phyloP scores from a whole-genome alignment of 2,329 filamentous ascomycete species.

The Diaporthe citriasiana region DNA sequence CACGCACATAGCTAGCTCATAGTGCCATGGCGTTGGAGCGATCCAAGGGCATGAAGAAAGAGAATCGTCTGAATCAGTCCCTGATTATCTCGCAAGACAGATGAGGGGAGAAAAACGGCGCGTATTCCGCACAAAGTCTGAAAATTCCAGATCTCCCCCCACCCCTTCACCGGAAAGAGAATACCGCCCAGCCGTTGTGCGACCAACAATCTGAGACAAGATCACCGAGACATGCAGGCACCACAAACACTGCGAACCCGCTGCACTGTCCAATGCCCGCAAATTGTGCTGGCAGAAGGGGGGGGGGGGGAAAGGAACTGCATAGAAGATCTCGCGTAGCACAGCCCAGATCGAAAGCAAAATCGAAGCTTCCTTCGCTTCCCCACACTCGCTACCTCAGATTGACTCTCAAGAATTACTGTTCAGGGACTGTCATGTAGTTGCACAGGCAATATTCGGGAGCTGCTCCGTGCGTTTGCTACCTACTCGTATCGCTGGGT shows the following conservation, averaged over 20 bases:
- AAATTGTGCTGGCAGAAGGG: not conserved
- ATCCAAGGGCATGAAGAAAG: slow-evolving; percentile 6
- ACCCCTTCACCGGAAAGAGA: slow-evolving; percentile 36
- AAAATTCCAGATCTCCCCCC: not conserved
- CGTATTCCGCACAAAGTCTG: slow-evolving; percentile 29
- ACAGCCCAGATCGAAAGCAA: slow-evolving; percentile 28
- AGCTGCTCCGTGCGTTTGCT: not conserved
- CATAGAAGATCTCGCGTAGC: slow-evolving; percentile 27
- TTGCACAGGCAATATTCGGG: not conserved
- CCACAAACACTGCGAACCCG: slow-evolving; percentile 7
- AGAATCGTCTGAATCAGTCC: slow-evolving; percentile 20
- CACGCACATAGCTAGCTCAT: not conserved
- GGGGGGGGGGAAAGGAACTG: not conserved
- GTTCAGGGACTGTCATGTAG: not conserved
- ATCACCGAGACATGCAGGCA: slow-evolving; percentile 34
- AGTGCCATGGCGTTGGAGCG: not conserved
- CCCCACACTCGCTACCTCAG: not conserved
- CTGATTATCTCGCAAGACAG: slow-evolving; percentile 1
- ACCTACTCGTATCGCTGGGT: not conserved
- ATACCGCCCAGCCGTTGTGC: slow-evolving; percentile 35
- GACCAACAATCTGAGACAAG: slow-evolving; percentile 29
- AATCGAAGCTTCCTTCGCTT: slow-evolving; percentile 9
- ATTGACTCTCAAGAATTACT: slow-evolving; percentile 10
- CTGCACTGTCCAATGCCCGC: not conserved
- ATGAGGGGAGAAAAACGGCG: not conserved